These are phyloP conservation scores for Talaromyces stipitatus DNA, from an alignment of 495 filamentous ascomycete species.

Conservation along the genomic window DNA sequence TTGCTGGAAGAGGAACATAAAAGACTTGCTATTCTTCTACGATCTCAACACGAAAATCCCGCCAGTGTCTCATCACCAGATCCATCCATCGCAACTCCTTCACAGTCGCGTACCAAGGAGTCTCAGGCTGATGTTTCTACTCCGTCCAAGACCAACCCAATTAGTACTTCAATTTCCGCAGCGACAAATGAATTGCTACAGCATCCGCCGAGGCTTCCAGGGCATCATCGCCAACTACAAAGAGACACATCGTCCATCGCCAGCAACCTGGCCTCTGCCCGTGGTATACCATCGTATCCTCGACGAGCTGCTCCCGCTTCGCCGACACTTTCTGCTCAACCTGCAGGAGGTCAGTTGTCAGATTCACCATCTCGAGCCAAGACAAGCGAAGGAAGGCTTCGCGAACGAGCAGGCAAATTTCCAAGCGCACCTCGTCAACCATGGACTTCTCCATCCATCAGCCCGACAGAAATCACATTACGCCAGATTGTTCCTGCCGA, in stretches of 20 bases:
- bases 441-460: constrained; percentile 28
- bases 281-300: constrained; percentile 71
- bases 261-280: constrained; percentile 80
- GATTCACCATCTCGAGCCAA: constrained; percentile 43
- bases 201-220: constrained; percentile 26
- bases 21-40: constrained; percentile 67
- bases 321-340: constrained; percentile 65
- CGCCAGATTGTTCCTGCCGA: constrained; percentile 27
- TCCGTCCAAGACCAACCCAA: background rate
- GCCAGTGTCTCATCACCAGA: constrained; percentile 16
- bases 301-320: constrained; percentile 52
- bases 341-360: constrained; percentile 66
- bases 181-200: constrained; percentile 23
- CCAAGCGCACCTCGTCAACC: constrained; percentile 21
- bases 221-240: constrained; percentile 41
- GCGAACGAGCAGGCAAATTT: constrained; percentile 18
- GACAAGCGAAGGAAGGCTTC: constrained; percentile 27
- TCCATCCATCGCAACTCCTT: constrained; percentile 7
- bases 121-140: constrained; percentile 3
- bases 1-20: constrained; percentile 83
- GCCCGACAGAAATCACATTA: constrained; percentile 28
- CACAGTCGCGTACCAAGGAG: background rate
- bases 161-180: constrained; percentile 13
- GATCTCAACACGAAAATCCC: constrained; percentile 57
- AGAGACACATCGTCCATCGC: constrained; percentile 82